These are phyloP conservation scores for Kwoniella bestiolae DNA, from an alignment of 768 basidiomycete genomes.

Conservation along the genomic window DNA sequence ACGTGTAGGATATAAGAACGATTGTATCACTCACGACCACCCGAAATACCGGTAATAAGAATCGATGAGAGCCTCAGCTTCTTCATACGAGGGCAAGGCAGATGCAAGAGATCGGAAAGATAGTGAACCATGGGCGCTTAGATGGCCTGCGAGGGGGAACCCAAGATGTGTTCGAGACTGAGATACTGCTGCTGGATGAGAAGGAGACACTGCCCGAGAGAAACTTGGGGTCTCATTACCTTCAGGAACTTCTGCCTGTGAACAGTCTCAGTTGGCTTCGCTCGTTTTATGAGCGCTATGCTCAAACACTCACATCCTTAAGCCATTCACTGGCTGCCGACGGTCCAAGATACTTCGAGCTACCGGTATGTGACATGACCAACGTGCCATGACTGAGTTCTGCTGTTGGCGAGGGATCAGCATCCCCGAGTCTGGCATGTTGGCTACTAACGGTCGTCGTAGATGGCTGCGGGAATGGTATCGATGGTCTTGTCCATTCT, in stretches of 20 bases:
- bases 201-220: conserved; percentile 9
- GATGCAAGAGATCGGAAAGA: not conserved
- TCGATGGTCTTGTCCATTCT: not conserved
- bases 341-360: conserved; percentile 34
- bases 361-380: conserved; percentile 23
- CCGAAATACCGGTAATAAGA: conserved; percentile 32
- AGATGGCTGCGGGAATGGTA: not conserved
- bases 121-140: not conserved
- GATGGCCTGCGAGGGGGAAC: conserved; percentile 10
- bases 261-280: too few relatives aligned
- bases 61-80: conserved; percentile 23
- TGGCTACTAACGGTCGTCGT: not conserved
- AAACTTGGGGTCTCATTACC: conserved; percentile 5
- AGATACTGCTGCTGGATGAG: not conserved
- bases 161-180: not conserved
- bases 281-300: not conserved
- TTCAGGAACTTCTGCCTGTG: conserved; percentile 22
- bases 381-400: conserved; percentile 34
- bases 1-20: too few relatives aligned
- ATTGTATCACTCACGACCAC: conserved; percentile 28
- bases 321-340: conserved; percentile 38
- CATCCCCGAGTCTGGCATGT: not conserved
- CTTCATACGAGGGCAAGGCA: conserved; percentile 19
- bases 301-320: conserved; percentile 27
- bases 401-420: not conserved